These are phyloP conservation scores for Westerdykella ornata DNA, from an alignment of 2,329 filamentous ascomycete genomes.

Conservation along the genomic window DNA sequence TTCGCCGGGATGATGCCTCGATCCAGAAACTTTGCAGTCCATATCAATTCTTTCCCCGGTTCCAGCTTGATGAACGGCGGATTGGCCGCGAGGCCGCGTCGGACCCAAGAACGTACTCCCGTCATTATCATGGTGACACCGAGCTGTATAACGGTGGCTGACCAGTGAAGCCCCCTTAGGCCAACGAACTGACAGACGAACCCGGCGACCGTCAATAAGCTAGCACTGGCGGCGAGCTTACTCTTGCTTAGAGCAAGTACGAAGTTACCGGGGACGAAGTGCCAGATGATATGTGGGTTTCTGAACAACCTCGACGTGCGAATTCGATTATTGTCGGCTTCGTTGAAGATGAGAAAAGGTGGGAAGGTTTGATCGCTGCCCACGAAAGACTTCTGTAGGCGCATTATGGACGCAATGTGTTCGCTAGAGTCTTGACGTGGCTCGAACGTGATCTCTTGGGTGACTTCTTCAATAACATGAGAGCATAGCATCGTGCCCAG, in stretches of 20 bases:
- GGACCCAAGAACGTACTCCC: constrained; percentile 1
- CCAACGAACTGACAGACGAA: constrained; percentile 10
- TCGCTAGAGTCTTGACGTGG: not conserved
- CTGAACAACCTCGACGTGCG: not conserved
- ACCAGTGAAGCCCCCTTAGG: constrained; percentile 7
- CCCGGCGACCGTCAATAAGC: not conserved
- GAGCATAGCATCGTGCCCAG: constrained; percentile 2
- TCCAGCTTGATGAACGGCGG: not conserved
- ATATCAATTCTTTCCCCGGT: not conserved
- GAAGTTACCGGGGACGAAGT: not conserved
- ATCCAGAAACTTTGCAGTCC: not conserved
- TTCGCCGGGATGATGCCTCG: not conserved
- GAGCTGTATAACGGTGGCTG: constrained; percentile 6
- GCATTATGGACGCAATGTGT: not conserved
- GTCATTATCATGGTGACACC: constrained; percentile 3
- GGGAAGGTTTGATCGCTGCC: constrained; percentile 3
- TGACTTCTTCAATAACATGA: constrained; percentile 3
- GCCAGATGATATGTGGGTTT: not conserved
- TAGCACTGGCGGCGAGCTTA: not conserved
- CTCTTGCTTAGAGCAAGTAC: too few relatives aligned
- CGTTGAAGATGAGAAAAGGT: not conserved
- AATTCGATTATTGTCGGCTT: not conserved
- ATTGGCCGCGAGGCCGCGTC: not conserved
- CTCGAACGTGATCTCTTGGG: not conserved
- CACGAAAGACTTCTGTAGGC: not conserved